phyloP scores from a whole-genome alignment of 1,139 yeast species.

The Sugiyamaella paludigena region DNA sequence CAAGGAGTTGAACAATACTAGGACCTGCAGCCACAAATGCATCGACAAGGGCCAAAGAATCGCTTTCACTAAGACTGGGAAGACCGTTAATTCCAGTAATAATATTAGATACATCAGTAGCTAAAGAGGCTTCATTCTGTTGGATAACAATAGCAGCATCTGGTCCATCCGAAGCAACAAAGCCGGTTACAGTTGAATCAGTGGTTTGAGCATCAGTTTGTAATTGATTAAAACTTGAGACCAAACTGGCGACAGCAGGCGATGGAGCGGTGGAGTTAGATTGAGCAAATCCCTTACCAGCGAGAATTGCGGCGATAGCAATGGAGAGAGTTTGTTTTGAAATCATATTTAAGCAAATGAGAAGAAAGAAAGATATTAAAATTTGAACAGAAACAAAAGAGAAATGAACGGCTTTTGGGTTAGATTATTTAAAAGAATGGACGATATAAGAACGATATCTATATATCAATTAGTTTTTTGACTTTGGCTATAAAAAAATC shows the following conservation, averaged over 20 bases:
- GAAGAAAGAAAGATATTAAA: background rate
- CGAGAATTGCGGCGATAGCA: slow-evolving; percentile 2
- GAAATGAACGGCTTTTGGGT: background rate
- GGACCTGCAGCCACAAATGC: slow-evolving; percentile 17
- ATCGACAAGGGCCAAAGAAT: slow-evolving; percentile 11
- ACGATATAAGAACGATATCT: slow-evolving; percentile 8
- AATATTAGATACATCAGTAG: slow-evolving; percentile 15
- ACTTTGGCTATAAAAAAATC: too few relatives aligned
- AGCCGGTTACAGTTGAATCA: slow-evolving; percentile 19
- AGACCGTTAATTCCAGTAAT: slow-evolving; percentile 16
- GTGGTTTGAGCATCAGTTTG: slow-evolving; percentile 17
- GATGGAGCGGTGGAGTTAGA: too few relatives aligned
- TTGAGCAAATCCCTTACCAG: slow-evolving; percentile 1
- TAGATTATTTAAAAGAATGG: slow-evolving; percentile 5
- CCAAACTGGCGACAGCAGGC: background rate
- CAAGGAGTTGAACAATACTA: slow-evolving; percentile 11
- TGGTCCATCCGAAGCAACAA: slow-evolving; percentile 17
- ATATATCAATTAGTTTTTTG: background rate
- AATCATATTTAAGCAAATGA: background rate
- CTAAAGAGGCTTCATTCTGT: slow-evolving; percentile 12
- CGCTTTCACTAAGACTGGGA: slow-evolving; percentile 13
- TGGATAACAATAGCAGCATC: slow-evolving; percentile 20
- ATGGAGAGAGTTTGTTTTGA: slow-evolving; percentile 1
- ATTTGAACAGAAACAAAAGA: slow-evolving; percentile 1
- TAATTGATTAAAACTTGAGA: slow-evolving; percentile 5